Evolutionary conservation across 2,329 filamentous ascomycete genomes (phyloP).

Genomic region (Hymenoscyphus fraxineus): DNA sequence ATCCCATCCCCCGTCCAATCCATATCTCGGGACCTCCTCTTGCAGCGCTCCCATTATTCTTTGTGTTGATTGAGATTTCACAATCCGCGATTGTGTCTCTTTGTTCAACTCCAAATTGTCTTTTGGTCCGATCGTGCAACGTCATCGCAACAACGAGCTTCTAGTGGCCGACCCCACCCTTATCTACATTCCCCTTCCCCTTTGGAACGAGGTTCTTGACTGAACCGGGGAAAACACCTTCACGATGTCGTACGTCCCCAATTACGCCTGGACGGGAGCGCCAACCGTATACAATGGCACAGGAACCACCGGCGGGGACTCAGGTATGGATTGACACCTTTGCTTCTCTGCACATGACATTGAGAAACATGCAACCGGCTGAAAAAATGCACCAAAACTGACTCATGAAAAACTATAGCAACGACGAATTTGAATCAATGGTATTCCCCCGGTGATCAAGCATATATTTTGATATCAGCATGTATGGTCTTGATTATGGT

Average conservation of each 20-base stretch:
- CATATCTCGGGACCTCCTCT: background rate
- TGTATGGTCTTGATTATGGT: conserved; percentile 97
- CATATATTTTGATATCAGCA: conserved; percentile 84
- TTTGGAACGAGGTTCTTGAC: conserved; percentile 7
- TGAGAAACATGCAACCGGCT: background rate
- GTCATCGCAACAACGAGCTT: conserved; percentile 3
- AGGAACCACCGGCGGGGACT: conserved; percentile 36
- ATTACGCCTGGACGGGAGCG: conserved; percentile 54
- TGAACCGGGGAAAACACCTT: conserved; percentile 6
- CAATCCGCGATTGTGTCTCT: background rate
- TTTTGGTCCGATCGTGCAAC: background rate
- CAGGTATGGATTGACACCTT: conserved; percentile 27
- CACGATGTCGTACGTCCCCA: conserved; percentile 29
- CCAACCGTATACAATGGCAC: conserved; percentile 62
- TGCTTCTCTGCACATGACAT: background rate
- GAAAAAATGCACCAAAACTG: background rate
- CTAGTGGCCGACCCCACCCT: conserved; percentile 19
- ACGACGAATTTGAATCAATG: conserved; percentile 91
- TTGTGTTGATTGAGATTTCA: background rate
- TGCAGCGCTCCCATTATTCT: background rate
- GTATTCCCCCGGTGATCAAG: conserved; percentile 87
- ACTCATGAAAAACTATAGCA: conserved; percentile 45
- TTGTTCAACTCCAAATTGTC: conserved; percentile 5
- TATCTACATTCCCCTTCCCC: background rate
- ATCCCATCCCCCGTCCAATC: background rate